phyloP scores from a whole-genome alignment of 2,329 filamentous ascomycete genomes.

The Coleophoma crateriformis region DNA sequence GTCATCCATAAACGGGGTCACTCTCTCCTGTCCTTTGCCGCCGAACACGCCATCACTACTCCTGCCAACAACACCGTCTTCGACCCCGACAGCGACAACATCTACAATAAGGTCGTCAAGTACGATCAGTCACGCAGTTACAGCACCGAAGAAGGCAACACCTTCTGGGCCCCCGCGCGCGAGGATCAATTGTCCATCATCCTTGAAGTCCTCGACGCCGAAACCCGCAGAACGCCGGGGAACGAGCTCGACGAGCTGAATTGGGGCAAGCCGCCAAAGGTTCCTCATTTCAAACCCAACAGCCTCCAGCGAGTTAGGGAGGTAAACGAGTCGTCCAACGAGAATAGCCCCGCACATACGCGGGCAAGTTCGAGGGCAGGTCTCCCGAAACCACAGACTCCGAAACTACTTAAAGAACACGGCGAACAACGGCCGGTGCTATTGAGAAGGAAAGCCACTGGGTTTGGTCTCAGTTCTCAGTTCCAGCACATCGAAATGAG shows the following conservation, averaged over 20 bases:
- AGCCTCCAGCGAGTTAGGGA: neutral
- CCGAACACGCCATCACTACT: neutral
- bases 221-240: slow-evolving; percentile 1
- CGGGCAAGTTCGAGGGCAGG: too few relatives aligned
- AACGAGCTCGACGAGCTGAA: slow-evolving; percentile 5
- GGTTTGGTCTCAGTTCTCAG: neutral
- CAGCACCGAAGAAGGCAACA: neutral
- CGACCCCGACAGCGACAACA: neutral
- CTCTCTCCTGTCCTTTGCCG: neutral
- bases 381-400: too few relatives aligned
- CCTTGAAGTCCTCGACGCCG: slow-evolving; percentile 13
- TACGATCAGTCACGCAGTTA: neutral
- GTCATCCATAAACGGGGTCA: neutral
- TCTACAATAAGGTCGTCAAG: neutral
- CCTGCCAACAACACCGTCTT: neutral
- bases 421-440: neutral
- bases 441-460: neutral
- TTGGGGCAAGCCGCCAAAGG: slow-evolving; percentile 4
- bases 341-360: neutral
- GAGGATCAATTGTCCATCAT: slow-evolving; percentile 20
- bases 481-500: too few relatives aligned
- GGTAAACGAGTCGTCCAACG: neutral
- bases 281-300: neutral
- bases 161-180: slow-evolving; percentile 12
- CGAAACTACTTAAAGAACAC: too few relatives aligned